These are phyloP conservation scores for Sarocladium oryzae DNA, from an alignment of 2,329 filamentous ascomycete species.

Conservation along the genomic window DNA sequence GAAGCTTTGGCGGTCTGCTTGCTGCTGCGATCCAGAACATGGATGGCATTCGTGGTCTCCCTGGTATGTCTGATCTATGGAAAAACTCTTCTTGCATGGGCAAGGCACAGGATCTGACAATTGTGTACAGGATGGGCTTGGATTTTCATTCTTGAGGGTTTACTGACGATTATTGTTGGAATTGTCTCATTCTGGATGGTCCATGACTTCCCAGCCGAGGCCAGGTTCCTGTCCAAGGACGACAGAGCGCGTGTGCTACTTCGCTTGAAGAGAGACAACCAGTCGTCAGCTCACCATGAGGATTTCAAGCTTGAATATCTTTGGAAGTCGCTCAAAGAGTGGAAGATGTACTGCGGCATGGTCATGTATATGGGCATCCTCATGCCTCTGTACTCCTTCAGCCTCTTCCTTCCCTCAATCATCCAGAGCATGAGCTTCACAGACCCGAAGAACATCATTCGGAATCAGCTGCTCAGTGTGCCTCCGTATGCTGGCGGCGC, in stretches of 20 bases:
- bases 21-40: constrained; percentile 67
- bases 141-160: constrained; percentile 66
- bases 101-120: no score
- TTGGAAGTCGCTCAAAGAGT: constrained; percentile 67
- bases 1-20: constrained; percentile 69
- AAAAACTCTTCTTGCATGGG: not conserved
- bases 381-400: constrained; percentile 68
- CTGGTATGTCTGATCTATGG: constrained; percentile 26
- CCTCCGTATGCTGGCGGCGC: constrained; percentile 34
- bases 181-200: constrained; percentile 69
- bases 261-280: constrained; percentile 63
- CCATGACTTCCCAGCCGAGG: constrained; percentile 74
- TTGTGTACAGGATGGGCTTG: constrained; percentile 49
- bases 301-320: constrained; percentile 68
- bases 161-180: constrained; percentile 63
- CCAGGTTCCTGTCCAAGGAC: constrained; percentile 61
- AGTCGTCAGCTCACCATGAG: constrained; percentile 68
- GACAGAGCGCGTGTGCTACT: constrained; percentile 68
- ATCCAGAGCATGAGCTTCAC: constrained; percentile 48
- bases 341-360: constrained; percentile 75
- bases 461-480: constrained; percentile 40
- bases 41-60: constrained; percentile 51
- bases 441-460: constrained; percentile 24
- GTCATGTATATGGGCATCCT: constrained; percentile 73
- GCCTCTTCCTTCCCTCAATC: constrained; percentile 74